Percentiles rank a stretch among this genome's conserved stretches.
These are phyloP conservation scores for Paramecium primaurelia DNA, from an alignment of 73 alveolate genomes.

Conservation along the genomic window DNA sequence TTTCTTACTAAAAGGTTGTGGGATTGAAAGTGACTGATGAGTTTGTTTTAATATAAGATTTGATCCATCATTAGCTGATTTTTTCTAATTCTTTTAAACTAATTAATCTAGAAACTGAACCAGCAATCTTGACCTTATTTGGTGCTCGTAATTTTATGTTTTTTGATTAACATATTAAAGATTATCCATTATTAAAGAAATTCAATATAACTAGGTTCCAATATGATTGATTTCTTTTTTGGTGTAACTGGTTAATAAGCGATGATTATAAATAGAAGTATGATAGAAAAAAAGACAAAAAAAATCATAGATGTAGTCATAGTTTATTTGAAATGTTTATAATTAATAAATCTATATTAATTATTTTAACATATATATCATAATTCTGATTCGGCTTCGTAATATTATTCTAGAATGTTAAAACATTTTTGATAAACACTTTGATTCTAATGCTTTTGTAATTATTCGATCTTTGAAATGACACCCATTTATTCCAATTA, in stretches of 20 bases:
- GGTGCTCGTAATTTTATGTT: background rate
- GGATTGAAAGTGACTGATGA: slow-evolving; percentile 30
- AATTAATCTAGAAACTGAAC: background rate
- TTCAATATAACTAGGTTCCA: background rate
- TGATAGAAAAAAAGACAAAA: background rate
- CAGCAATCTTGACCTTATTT: background rate
- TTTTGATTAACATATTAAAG: background rate
- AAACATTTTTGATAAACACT: slow-evolving; percentile 83
- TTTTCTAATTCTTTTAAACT: background rate
- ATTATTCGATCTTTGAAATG: slow-evolving; percentile 73
- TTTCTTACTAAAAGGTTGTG: background rate
- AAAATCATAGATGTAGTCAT: background rate
- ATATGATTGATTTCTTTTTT: slow-evolving; percentile 45
- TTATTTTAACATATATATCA: background rate
- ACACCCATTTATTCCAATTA: slow-evolving; percentile 82
- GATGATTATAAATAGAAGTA: background rate
- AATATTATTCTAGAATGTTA: slow-evolving; percentile 83
- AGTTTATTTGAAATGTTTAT: background rate
- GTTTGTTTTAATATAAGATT: slow-evolving; percentile 1
- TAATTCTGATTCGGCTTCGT: slow-evolving; percentile 75
- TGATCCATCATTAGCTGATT: background rate
- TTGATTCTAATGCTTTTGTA: slow-evolving; percentile 84
- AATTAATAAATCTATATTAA: background rate
- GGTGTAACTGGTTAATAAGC: slow-evolving; percentile 7
- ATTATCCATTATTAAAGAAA: background rate